Evolutionary conservation across 805 yeast species (phyloP), one percentile per base, ranked within the genome.

Genomic region (Myxozyma neotropica): DNA sequence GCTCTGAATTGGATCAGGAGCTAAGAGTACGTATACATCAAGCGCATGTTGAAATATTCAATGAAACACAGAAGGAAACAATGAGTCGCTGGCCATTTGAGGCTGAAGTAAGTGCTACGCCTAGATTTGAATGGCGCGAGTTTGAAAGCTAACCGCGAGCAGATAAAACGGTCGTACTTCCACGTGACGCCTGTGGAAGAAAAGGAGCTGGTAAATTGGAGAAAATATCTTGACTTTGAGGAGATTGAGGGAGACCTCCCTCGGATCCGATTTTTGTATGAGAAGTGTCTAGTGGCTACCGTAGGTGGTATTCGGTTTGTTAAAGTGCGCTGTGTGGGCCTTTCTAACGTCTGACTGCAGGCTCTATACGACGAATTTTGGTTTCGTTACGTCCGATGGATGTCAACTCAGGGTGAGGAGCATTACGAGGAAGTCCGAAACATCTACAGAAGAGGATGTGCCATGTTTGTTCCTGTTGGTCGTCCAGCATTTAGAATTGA

Each of bases 41-140:
- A 15, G 78, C 76, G 65, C 77, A 81, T 55, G 73, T 76, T 57
- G 73, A 69, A 2, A 68, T 80, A 2, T 82, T 83, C 55, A 67
- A 73, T 2, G 63, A 69, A 0, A 82, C 86, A 0, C 87, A 85
- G 65, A 67, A 67, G 1, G 73, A 76, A 15, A 89, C 88, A 0
- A 78, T 79, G 52, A 75, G 74, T 13, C 80, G 86, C 43, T 89
- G 96, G 96, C 76, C 77, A 1, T 89, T 69, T 71, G 99, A 94
- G 73, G 78, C 86, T 12, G 75, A 77, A 24, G 63, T 59, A 50
- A 24, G 51, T 26, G 23, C 21, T 10, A 38, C 38, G 6, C 4
- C 29, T 44, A n/a, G 39, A n/a, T 13, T 24, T 15, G 15, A 23
- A 15, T 2, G 12, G 17, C 12, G 33, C 6, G 24, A 33, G 1